phyloP scores from a whole-genome alignment of 257 asterid species.

The Salvia hispanica region DNA sequence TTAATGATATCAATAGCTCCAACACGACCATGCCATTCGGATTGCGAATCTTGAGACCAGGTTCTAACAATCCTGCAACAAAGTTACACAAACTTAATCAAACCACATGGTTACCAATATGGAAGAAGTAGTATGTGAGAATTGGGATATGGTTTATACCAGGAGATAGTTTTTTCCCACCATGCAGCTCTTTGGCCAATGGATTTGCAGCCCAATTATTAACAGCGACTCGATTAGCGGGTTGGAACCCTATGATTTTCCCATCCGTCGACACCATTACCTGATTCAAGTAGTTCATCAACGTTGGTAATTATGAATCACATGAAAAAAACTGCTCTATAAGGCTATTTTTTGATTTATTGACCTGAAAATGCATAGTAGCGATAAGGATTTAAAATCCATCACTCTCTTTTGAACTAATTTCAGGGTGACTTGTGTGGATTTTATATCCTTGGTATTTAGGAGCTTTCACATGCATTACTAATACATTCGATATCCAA shows the following conservation, averaged over 20 bases:
- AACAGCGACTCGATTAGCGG: conserved; percentile 77
- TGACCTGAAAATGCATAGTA: not conserved
- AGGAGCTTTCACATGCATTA: too few species aligned
- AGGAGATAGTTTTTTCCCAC: conserved; percentile 66
- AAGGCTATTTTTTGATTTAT: not conserved
- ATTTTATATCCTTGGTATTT: too few species aligned
- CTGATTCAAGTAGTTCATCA: conserved; percentile 38
- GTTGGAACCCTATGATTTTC: conserved; percentile 68
- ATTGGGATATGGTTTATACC: conserved; percentile 43
- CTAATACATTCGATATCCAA: not conserved
- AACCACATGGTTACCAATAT: not conserved
- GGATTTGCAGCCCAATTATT: conserved; percentile 91
- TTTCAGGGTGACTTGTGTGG: too few species aligned
- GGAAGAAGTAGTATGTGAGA: not conserved
- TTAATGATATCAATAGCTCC: conserved; percentile 71
- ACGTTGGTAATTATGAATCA: not conserved
- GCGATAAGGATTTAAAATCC: too few species aligned
- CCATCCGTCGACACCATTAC: conserved; percentile 63
- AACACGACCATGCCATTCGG: conserved; percentile 50
- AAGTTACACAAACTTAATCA: conserved; percentile 12
- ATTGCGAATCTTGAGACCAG: conserved; percentile 54
- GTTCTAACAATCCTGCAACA: conserved; percentile 72
- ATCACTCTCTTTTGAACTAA: too few species aligned
- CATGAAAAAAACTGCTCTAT: not conserved
- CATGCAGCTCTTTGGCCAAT: conserved; percentile 67